phyloP scores from a whole-genome alignment of 225 moss, liverwort and hornwort species.

The Antitrichia curtipendula region DNA sequence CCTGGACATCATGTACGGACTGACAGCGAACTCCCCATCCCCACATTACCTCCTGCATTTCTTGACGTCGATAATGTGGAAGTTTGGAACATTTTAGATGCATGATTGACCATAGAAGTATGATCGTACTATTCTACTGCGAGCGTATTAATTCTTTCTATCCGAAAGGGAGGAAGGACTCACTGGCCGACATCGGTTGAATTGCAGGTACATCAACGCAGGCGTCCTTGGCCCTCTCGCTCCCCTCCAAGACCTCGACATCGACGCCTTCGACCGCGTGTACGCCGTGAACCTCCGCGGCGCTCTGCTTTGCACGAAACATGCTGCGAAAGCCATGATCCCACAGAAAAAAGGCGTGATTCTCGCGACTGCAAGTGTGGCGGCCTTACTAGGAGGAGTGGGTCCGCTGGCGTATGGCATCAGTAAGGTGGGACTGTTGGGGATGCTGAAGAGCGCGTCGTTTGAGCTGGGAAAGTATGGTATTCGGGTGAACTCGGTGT shows the following conservation, averaged over 20 bases:
- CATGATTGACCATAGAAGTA: background rate
- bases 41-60: background rate
- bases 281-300: conserved; percentile 5
- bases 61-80: background rate
- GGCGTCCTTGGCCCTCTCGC: background rate
- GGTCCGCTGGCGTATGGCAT: background rate
- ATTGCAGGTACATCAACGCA: conserved; percentile 6
- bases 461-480: background rate
- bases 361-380: conserved; percentile 7
- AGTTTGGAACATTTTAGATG: background rate
- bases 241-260: background rate
- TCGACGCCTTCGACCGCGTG: background rate
- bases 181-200: background rate
- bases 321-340: conserved; percentile 16
- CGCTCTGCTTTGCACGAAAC: conserved; percentile 15
- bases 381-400: background rate
- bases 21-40: background rate
- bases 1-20: conserved; percentile 26
- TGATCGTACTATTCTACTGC: background rate
- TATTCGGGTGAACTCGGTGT: conserved; percentile 9
- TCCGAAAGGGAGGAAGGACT: background rate
- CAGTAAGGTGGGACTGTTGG: background rate
- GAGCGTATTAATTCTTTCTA: no score
- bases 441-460: background rate
- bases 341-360: background rate